These are phyloP conservation scores for Phoma sp. DNA, from an alignment of 2,329 filamentous ascomycete species.

Conservation along the genomic window DNA sequence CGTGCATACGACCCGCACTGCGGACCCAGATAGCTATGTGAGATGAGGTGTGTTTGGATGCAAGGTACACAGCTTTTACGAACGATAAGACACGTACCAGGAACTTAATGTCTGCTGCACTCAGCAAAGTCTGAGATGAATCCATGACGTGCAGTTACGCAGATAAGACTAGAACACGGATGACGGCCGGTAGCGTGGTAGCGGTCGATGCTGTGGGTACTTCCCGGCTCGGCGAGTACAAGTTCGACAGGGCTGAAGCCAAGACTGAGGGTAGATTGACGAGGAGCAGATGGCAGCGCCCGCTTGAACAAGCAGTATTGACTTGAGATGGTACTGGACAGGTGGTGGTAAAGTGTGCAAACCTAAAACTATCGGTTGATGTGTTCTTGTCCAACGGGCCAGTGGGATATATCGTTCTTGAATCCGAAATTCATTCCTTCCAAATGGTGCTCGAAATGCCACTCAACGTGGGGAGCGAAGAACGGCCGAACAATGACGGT, in stretches of 20 bases:
- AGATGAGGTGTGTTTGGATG: conserved; percentile 18
- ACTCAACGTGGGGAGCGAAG: conserved; percentile 4
- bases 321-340: conserved; percentile 12
- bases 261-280: conserved; percentile 27
- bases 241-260: conserved; percentile 37
- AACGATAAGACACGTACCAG: conserved; percentile 49
- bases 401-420: conserved; percentile 51
- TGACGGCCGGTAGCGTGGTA: conserved; percentile 38
- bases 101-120: conserved; percentile 57
- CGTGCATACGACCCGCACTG: conserved; percentile 36
- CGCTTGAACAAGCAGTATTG: conserved; percentile 35
- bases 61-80: conserved; percentile 30
- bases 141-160: conserved; percentile 47
- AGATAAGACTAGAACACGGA: conserved; percentile 43
- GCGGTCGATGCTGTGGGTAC: conserved; percentile 38
- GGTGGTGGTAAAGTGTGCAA: background rate
- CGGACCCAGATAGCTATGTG: conserved; percentile 35
- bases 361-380: conserved; percentile 46
- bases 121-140: conserved; percentile 54
- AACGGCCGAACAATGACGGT: conserved; percentile 4
- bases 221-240: conserved; percentile 28
- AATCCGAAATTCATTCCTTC: conserved; percentile 49
- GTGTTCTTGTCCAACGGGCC: conserved; percentile 55
- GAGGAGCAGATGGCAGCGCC: conserved; percentile 38
- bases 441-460: conserved; percentile 20